phyloP scores from a whole-genome alignment of 805 yeast species.

The Saccharomyces mikatae region DNA sequence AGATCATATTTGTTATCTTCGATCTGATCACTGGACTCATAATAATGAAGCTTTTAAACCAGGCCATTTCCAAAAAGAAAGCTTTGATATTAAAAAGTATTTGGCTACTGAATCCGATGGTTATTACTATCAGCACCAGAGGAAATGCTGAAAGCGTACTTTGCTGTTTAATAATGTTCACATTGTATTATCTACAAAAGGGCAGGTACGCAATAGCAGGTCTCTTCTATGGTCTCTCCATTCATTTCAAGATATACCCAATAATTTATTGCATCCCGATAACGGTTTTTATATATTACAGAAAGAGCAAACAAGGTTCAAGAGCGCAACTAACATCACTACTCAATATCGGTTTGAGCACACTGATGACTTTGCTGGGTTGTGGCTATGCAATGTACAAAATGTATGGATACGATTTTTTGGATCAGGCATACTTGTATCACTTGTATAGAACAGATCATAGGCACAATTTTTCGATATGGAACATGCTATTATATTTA shows the following conservation, averaged over 20 bases:
- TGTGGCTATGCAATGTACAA: conserved; percentile 55
- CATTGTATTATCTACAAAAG: conserved; percentile 41
- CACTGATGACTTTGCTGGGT: conserved; percentile 37
- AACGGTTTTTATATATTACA: conserved; percentile 32
- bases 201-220: conserved; percentile 33
- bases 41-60: conserved; percentile 36
- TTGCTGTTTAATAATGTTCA: conserved; percentile 63
- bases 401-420: conserved; percentile 65
- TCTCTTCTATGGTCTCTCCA: conserved; percentile 59
- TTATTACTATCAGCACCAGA: conserved; percentile 80
- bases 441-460: conserved; percentile 83
- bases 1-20: conserved; percentile 63
- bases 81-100: conserved; percentile 41
- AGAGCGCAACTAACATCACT: conserved; percentile 35
- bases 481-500: conserved; percentile 65
- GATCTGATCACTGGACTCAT: conserved; percentile 77
- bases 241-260: conserved; percentile 91
- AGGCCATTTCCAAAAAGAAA: not conserved
- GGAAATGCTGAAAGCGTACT: conserved; percentile 90
- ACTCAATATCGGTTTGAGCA: conserved; percentile 34
- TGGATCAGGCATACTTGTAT: conserved; percentile 72
- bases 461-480: conserved; percentile 88
- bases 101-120: conserved; percentile 95
- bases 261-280: conserved; percentile 72
- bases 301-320: conserved; percentile 14